Base-by-base conservation (phyloP, 2,329 filamentous ascomycete species). In the Ophiostoma montium region DNA sequence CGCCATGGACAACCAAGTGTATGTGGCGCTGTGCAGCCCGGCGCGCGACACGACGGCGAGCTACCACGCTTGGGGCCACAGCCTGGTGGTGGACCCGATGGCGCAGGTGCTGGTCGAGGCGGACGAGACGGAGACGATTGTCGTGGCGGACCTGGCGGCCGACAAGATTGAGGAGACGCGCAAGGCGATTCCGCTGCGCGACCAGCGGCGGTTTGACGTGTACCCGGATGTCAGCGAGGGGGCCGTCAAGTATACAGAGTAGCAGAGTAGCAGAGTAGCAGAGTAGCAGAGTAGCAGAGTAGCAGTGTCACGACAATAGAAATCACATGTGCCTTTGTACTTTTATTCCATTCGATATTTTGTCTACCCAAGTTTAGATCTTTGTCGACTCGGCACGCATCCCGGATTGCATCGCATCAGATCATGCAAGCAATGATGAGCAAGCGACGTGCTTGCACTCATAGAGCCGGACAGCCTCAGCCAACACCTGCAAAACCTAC, bases 21-120 rank as follows among this genome's bases (percentile, higher is more conserved):
- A 95, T 64, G 88, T 96, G 12, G 92, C 81, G 32, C 67, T 98
- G 63, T 98, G 92, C 68, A 92, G 85, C 62, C 92, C 92, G 1
- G 88, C 90, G 31, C 74, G 90, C 53, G 87, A 94, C 64, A 72
- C 80, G 71, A 61, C 64, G 38, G 86, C 86, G 0, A 72, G 74
- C 6, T 98, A 98, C 63, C 80, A 89, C 60, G 90, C 92, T 1
- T 98, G 82, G 75, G 92, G 92, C 0, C 92, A 98, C 64, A 94
- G 83, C 58, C 71, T 95, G 70, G 72, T 96, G 49, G 82, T 84
- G 7, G 86, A 95, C 62, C 90, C 92, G 2, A 85, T 90, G 70
- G 92, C 88, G 12, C 71, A 80, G 57, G 77, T 96, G n/a, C 57
- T 95, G 57, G 74, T 70, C 15, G 81, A 95, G 70, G 77, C 88